Conservation (phyloP, 176 grass and related monocot genomes). For the barley (Hordeum vulgare) region DNA sequence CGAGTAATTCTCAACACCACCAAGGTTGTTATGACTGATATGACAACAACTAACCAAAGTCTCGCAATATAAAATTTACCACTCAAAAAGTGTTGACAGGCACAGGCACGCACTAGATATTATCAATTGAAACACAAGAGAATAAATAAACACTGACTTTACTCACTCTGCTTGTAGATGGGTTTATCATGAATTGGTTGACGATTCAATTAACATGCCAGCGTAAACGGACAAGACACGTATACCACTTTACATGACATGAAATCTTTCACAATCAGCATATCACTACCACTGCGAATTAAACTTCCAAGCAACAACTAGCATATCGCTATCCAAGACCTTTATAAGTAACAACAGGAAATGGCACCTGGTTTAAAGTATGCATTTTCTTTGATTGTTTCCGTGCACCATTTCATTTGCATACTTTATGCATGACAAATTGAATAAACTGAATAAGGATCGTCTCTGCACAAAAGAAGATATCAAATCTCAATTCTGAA, state of each 20-base stretch:
- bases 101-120: background rate
- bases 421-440: background rate
- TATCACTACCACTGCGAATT: background rate
- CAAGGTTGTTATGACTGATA: background rate
- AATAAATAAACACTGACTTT: background rate
- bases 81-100: background rate
- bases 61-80: background rate
- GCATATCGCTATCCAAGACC: constrained; percentile 1
- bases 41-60: background rate
- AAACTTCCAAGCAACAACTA: constrained; percentile 38
- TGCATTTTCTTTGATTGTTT: background rate
- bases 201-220: background rate
- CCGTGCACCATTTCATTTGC: background rate
- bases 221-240: background rate
- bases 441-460: background rate
- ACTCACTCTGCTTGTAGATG: background rate
- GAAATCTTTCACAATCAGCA: constrained; percentile 13
- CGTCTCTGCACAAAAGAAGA: background rate
- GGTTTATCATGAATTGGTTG: background rate
- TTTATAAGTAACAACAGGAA: background rate
- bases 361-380: background rate
- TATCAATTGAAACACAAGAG: background rate
- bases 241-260: background rate
- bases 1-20: background rate
- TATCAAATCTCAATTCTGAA: background rate